Percentiles rank a stretch among this genome's conserved stretches.
These are phyloP conservation scores for Adansonia rubrostipa DNA, from an alignment of 441 rosid genomes.

Conservation along the genomic window DNA sequence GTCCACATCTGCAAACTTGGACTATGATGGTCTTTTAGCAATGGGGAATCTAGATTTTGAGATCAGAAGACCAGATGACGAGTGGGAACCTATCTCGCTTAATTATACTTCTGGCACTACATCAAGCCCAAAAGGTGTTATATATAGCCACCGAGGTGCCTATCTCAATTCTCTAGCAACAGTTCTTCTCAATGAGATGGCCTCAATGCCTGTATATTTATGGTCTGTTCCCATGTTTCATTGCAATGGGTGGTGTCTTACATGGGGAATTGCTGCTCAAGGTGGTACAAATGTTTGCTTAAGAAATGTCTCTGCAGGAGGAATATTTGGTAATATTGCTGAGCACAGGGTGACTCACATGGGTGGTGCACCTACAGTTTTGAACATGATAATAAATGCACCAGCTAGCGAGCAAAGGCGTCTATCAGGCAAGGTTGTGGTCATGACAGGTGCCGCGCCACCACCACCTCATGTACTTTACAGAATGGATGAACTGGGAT, in stretches of 20 bases:
- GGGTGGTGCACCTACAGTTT: conserved; percentile 35
- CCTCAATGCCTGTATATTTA: conserved; percentile 28
- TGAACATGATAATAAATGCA: conserved; percentile 27
- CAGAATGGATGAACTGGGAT: conserved; percentile 29
- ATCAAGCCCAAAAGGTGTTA: conserved; percentile 29
- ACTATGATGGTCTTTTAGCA: conserved; percentile 25
- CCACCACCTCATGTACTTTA: conserved; percentile 27
- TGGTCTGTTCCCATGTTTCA: conserved; percentile 33
- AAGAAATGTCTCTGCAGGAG: conserved; percentile 25
- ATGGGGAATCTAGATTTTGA: conserved; percentile 28
- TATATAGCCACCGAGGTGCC: conserved; percentile 34
- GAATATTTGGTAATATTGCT: conserved; percentile 23
- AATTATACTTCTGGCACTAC: conserved; percentile 34
- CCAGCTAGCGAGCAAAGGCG: conserved; percentile 8
- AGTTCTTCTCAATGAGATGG: conserved; percentile 28
- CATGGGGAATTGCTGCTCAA: conserved; percentile 34
- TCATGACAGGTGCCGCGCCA: conserved; percentile 30
- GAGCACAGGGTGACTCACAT: conserved; percentile 30
- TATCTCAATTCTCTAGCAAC: conserved; percentile 31
- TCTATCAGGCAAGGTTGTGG: conserved; percentile 26
- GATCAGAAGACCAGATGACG: conserved; percentile 29
- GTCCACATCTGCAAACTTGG: conserved; percentile 14
- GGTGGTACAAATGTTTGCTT: conserved; percentile 34
- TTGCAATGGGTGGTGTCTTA: conserved; percentile 32
- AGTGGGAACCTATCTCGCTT: conserved; percentile 27